Evolutionary conservation across 805 yeast genomes (phyloP).

Genomic region (Pichia cabralensis): DNA sequence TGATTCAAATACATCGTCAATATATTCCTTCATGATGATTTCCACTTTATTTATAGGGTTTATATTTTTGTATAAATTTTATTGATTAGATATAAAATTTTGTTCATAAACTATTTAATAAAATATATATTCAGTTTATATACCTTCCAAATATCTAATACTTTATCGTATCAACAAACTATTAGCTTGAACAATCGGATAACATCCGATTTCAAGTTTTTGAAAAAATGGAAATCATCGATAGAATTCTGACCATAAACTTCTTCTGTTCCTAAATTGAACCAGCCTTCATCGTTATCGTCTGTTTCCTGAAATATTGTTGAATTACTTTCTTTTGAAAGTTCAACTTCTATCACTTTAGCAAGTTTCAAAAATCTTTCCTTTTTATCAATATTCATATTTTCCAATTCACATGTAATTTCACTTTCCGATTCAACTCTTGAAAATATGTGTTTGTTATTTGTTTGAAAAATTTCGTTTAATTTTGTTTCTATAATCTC

Average conservation of each 20-base stretch:
- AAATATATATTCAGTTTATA: too few species aligned
- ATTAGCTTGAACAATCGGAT: constrained; percentile 13
- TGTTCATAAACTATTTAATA: too few species aligned
- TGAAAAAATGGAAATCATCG: constrained; percentile 20
- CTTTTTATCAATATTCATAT: not conserved
- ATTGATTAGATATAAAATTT: too few species aligned
- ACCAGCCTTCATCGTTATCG: constrained; percentile 16
- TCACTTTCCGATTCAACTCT: too few species aligned
- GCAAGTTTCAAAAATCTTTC: constrained; percentile 4
- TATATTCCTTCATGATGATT: constrained; percentile 2
- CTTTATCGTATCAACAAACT: too few species aligned
- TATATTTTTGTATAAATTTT: too few species aligned
- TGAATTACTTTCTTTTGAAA: constrained; percentile 2
- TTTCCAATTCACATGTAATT: too few species aligned
- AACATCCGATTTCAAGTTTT: constrained; percentile 17
- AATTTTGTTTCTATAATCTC: too few species aligned
- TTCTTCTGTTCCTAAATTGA: constrained; percentile 15
- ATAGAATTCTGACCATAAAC: constrained; percentile 7
- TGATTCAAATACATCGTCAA: not conserved
- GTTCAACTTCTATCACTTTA: constrained; percentile 7
- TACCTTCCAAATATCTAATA: too few species aligned
- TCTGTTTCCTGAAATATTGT: constrained; percentile 3
- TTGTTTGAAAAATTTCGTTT: too few species aligned
- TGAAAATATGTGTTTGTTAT: too few species aligned
- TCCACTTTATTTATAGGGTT: too few species aligned